phyloP scores from a whole-genome alignment of 345 rosid genomes.

The Heritiera fomes region DNA sequence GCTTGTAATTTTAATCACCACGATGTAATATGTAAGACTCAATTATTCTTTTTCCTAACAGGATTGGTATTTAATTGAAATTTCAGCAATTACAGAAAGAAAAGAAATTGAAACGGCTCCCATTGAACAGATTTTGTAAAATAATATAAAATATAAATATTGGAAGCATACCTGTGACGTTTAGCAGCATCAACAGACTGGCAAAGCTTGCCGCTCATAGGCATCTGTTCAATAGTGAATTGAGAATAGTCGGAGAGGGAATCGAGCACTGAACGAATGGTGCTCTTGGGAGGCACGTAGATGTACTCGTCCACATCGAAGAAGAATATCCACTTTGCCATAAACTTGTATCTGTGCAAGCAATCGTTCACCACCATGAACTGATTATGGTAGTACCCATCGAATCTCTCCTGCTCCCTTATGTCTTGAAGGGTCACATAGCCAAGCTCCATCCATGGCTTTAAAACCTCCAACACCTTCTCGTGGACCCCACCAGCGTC shows the following conservation, averaged over 20 bases:
- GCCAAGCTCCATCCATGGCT: slow-evolving; percentile 94
- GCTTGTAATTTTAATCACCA: background rate
- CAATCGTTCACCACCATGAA: slow-evolving; percentile 94
- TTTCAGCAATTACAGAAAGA: background rate
- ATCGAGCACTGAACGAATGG: slow-evolving; percentile 59
- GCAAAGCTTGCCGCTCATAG: slow-evolving; percentile 78
- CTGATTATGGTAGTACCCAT: slow-evolving; percentile 93
- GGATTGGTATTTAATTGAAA: background rate
- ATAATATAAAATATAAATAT: background rate
- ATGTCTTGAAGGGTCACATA: slow-evolving; percentile 79
- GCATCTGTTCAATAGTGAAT: slow-evolving; percentile 81
- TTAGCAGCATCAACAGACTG: slow-evolving; percentile 57
- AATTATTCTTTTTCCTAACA: background rate
- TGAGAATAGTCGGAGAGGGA: slow-evolving; percentile 60
- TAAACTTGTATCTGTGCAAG: slow-evolving; percentile 71
- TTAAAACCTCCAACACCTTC: slow-evolving; percentile 70
- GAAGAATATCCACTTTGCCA: slow-evolving; percentile 90
- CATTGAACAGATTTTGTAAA: background rate
- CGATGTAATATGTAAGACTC: background rate
- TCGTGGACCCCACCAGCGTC: slow-evolving; percentile 86
- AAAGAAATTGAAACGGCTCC: background rate
- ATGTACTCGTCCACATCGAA: slow-evolving; percentile 86
- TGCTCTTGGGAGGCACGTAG: slow-evolving; percentile 54
- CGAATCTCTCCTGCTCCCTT: slow-evolving; percentile 82
- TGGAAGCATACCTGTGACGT: slow-evolving; percentile 58